Percentiles rank a stretch among this genome's conserved stretches.
Evolutionary conservation across 345 rosid species (phyloP).

Genomic region (Gossypium australe): DNA sequence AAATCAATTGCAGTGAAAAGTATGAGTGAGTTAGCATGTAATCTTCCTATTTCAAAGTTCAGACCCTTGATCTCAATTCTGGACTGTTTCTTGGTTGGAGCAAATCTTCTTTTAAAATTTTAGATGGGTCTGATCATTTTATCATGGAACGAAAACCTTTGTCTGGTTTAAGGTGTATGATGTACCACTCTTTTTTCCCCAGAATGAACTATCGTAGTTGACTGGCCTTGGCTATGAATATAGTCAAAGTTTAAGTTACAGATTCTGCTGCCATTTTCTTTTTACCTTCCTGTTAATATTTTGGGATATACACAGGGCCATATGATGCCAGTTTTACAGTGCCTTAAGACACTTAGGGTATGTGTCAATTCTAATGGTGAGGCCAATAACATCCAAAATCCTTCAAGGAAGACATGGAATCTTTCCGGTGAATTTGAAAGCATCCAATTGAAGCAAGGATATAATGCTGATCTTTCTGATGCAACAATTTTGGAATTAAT

Average conservation of each 20-base stretch:
- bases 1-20: neutral
- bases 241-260: neutral
- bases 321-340: slow-evolving; percentile 66
- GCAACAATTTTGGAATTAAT: slow-evolving; percentile 51
- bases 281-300: slow-evolving; percentile 20
- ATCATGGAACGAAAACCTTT: neutral
- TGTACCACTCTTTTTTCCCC: neutral
- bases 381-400: slow-evolving; percentile 28
- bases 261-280: neutral
- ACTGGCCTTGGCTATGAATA: neutral
- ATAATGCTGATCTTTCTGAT: slow-evolving; percentile 49
- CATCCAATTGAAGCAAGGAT: slow-evolving; percentile 40
- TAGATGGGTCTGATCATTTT: neutral
- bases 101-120: neutral
- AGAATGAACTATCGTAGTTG: neutral
- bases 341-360: slow-evolving; percentile 58
- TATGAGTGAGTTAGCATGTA: neutral
- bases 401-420: slow-evolving; percentile 52
- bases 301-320: slow-evolving; percentile 47
- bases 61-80: neutral
- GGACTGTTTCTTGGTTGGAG: neutral
- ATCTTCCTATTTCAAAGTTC: neutral
- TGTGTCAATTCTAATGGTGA: slow-evolving; percentile 33
- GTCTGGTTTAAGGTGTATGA: neutral
- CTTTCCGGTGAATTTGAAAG: slow-evolving; percentile 33